These are phyloP conservation scores for Botryosphaeria agaves DNA, from an alignment of 2,329 filamentous ascomycete genomes.

Conservation along the genomic window DNA sequence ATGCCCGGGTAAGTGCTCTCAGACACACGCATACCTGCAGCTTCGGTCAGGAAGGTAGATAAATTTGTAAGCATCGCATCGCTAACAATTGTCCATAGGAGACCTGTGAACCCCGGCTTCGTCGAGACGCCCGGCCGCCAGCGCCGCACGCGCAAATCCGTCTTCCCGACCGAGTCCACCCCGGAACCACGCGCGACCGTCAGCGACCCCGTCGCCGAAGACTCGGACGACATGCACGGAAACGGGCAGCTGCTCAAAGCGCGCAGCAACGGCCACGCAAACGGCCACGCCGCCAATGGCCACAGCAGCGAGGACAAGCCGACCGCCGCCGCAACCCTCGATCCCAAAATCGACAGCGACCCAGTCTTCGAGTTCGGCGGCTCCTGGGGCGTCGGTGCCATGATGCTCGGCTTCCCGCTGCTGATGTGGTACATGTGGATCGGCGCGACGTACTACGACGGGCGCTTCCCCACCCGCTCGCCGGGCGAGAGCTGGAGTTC, in stretches of 20 bases:
- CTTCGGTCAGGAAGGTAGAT: slow-evolving; percentile 1
- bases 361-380: slow-evolving; percentile 71
- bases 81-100: slow-evolving; percentile 12
- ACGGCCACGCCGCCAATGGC: slow-evolving; percentile 18
- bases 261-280: slow-evolving; percentile 9
- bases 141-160: slow-evolving; percentile 25
- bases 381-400: slow-evolving; percentile 55
- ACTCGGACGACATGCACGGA: slow-evolving; percentile 3
- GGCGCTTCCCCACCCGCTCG: slow-evolving; percentile 53
- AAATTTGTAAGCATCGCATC: neutral
- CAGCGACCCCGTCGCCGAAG: slow-evolving; percentile 3
- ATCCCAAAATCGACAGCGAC: slow-evolving; percentile 25
- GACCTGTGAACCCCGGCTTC: slow-evolving; percentile 24
- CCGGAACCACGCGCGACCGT: slow-evolving; percentile 10
- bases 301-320: slow-evolving; percentile 22
- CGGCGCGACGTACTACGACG: slow-evolving; percentile 82
- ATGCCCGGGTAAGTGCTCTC: slow-evolving; percentile 23
- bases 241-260: too few relatives aligned
- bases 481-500: slow-evolving; percentile 49
- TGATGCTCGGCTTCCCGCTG: slow-evolving; percentile 87
- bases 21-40: neutral
- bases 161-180: slow-evolving; percentile 14
- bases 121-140: slow-evolving; percentile 30
- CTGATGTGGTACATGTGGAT: slow-evolving; percentile 99
- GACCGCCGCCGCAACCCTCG: slow-evolving; percentile 13